A percentile compares a stretch with the other conserved stretches of the same genome.
These are phyloP conservation scores for Melampsora larici-populina DNA, from an alignment of 1,284 basidiomycete species.

Conservation along the genomic window DNA sequence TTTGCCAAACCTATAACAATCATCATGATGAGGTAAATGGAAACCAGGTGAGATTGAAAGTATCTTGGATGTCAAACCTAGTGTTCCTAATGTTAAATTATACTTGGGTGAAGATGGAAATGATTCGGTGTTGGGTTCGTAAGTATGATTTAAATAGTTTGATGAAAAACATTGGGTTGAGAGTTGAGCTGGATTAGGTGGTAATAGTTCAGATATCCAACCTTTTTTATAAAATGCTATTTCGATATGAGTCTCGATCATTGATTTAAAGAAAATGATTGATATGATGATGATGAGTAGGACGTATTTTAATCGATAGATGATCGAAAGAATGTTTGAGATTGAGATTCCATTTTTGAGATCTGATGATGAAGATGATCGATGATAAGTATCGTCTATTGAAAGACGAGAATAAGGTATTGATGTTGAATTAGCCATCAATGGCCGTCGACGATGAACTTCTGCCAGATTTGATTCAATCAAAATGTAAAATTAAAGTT, in stretches of 20 bases:
- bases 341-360: background rate
- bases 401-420: too few relatives aligned
- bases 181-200: slow-evolving; percentile 4
- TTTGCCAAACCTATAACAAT: slow-evolving; percentile 29
- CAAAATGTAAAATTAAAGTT: too few relatives aligned
- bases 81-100: slow-evolving; percentile 13
- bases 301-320: slow-evolving; percentile 10
- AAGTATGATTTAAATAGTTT: background rate
- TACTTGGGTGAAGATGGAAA: slow-evolving; percentile 35
- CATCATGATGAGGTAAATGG: slow-evolving; percentile 32
- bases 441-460: too few relatives aligned
- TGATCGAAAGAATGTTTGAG: background rate
- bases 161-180: slow-evolving; percentile 20
- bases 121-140: background rate
- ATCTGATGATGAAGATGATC: background rate
- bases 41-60: slow-evolving; percentile 37
- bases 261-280: too few relatives aligned
- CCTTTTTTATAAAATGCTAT: slow-evolving; percentile 19
- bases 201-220: slow-evolving; percentile 13
- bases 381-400: too few relatives aligned
- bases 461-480: too few relatives aligned
- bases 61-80: slow-evolving; percentile 23
- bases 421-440: too few relatives aligned
- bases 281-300: background rate
- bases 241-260: slow-evolving; percentile 39